Evolutionary conservation across 257 asterid genomes (phyloP).

Genomic region (Solanum okadae): DNA sequence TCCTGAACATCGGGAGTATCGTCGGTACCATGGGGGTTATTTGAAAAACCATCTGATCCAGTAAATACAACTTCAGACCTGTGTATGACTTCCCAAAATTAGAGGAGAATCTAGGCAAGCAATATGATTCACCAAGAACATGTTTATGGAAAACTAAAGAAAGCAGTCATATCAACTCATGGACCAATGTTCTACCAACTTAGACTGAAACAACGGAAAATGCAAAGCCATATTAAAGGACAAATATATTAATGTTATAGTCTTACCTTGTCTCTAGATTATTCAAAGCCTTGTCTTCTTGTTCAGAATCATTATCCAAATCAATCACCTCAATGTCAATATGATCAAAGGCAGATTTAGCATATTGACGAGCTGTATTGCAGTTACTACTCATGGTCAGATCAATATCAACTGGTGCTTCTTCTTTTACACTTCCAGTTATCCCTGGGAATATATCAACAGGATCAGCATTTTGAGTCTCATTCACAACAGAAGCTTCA

Average conservation of each 20-base stretch:
- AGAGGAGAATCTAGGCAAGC: neutral
- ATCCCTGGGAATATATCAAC: constrained; percentile 31
- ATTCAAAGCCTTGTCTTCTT: constrained; percentile 40
- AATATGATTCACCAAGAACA: neutral
- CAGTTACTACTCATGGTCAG: constrained; percentile 49
- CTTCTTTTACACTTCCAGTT: constrained; percentile 28
- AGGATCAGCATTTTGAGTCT: constrained; percentile 35
- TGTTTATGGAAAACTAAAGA: neutral
- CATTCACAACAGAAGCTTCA: constrained; percentile 52
- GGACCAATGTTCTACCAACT: neutral
- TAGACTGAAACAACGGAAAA: neutral
- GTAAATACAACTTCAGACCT: constrained; percentile 61
- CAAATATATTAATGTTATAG: neutral
- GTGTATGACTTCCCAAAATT: constrained; percentile 12
- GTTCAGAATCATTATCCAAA: constrained; percentile 69
- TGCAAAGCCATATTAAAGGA: neutral
- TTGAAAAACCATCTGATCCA: constrained; percentile 59
- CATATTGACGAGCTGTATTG: constrained; percentile 25
- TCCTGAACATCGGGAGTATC: constrained; percentile 53
- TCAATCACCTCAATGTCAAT: constrained; percentile 84
- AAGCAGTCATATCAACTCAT: neutral
- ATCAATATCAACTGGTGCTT: constrained; percentile 49
- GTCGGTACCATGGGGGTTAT: constrained; percentile 1
- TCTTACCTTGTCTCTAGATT: constrained; percentile 58
- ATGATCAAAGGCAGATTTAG: constrained; percentile 27